Conservation (phyloP, 495 filamentous ascomycete genomes). For the Mytilinidion resinicola region DNA sequence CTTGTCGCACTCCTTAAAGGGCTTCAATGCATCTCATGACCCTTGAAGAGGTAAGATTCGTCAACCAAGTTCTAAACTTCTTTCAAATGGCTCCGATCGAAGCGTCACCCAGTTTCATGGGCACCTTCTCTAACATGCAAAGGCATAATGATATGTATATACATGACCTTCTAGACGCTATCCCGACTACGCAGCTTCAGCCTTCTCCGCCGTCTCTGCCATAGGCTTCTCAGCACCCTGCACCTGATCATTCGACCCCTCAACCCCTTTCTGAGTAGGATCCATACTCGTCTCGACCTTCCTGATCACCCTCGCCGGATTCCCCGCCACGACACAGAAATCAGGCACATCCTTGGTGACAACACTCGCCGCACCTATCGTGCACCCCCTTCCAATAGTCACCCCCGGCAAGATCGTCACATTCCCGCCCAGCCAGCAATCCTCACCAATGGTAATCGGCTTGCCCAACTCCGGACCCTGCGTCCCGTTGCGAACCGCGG, state of each 20-base stretch:
- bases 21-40: no score
- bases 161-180: no score
- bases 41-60: no score
- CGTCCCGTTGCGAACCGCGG: conserved; percentile 63
- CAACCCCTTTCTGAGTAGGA: conserved; percentile 9
- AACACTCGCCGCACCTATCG: conserved; percentile 80
- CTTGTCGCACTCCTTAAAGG: no score
- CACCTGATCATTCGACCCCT: conserved; percentile 13
- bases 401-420: conserved; percentile 72
- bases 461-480: conserved; percentile 68
- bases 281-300: conserved; percentile 28
- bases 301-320: conserved; percentile 33
- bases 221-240: conserved; percentile 20
- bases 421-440: conserved; percentile 84
- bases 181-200: neutral
- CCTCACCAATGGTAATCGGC: conserved; percentile 73
- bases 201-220: conserved; percentile 10
- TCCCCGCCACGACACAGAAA: conserved; percentile 36
- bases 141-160: no score
- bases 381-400: conserved; percentile 68
- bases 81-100: no score
- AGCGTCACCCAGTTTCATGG: no score
- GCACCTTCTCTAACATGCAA: no score
- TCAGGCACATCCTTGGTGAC: conserved; percentile 59
- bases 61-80: no score